Base-by-base conservation (phyloP, 768 basidiomycete species). In the Mrakia gelida region DNA sequence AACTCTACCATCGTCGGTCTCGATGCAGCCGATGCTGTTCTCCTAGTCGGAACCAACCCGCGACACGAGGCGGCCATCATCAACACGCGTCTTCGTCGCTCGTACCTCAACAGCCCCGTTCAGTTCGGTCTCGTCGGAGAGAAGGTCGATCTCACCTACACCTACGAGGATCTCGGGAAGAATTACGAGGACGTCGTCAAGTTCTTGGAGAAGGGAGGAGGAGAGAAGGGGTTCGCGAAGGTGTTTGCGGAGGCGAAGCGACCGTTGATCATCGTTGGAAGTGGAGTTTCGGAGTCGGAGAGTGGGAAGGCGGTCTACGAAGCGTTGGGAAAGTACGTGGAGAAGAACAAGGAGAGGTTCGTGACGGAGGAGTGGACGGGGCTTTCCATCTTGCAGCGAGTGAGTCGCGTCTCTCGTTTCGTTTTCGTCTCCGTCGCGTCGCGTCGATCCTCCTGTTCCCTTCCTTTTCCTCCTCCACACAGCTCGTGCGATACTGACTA, bases 11-110 rank as follows among this genome's bases (percentile, higher is more conserved):
- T 99, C 78, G 90, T 94, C 38, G 92, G 92, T 32, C 88, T 96
- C 38, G 97, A 97, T 82, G 87, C 90, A 67, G 95, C 97, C 32
- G 97, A 99, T 81, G 93, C 86, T 28, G 93, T 99, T 80, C 89
- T 98, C 11, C 89, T 99, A 41, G 90, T 98, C 81, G 97, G 96
- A 76, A 97, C 95, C 62, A 97, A 98, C 86, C 96, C 96, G 15
- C 88, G 97, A 28, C 95, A 98, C 83, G 97, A 99, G 85, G 97
- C 95, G 7, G 92, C 97, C 30, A 95, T 98, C 75, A 87, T 98
- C 80, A 99, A 98, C 87, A 94, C 95, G 34, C 93, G 97, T 80
- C 93, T 99, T 82, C 89, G 97, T 81, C 95, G 94, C 87, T 91
- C 90, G 81, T 99, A 94, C 92, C 83, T 99, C 80, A 91, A 95